phyloP scores from a whole-genome alignment of 306 rosid species.

The Quercus robur region DNA sequence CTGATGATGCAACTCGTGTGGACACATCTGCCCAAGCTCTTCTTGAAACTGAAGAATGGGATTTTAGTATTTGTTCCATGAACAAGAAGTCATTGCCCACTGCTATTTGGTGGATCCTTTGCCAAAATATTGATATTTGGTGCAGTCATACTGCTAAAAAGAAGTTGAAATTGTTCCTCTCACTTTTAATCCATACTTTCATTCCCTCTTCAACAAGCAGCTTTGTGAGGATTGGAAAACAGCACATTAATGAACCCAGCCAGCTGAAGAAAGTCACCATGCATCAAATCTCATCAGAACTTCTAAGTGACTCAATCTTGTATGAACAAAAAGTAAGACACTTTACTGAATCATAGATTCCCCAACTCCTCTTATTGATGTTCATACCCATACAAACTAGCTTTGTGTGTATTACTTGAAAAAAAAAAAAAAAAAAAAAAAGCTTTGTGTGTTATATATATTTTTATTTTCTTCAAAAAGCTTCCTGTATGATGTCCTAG shows the following conservation, averaged over 20 bases:
- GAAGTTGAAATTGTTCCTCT: conserved; percentile 60
- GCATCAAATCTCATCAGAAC: conserved; percentile 61
- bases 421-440: too few species aligned
- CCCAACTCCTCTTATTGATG: neutral
- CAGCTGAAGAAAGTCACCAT: conserved; percentile 49
- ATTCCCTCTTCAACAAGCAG: conserved; percentile 36
- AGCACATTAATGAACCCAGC: conserved; percentile 21
- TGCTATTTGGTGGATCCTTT: conserved; percentile 76
- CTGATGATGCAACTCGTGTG: conserved; percentile 29
- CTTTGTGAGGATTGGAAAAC: conserved; percentile 27
- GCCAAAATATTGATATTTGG: conserved; percentile 85
- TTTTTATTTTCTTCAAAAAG: conserved; percentile 6
- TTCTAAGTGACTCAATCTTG: conserved; percentile 58
- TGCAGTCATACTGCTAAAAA: conserved; percentile 66
- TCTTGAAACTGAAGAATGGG: conserved; percentile 48
- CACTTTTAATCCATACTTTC: conserved; percentile 54
- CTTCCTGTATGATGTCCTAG: conserved; percentile 6
- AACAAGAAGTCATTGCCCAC: conserved; percentile 58
- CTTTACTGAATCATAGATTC: conserved; percentile 2
- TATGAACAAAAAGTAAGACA: conserved; percentile 72
- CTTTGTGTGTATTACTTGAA: neutral
- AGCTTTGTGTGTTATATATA: conserved; percentile 1
- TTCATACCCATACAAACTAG: neutral
- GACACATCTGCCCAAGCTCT: conserved; percentile 30
- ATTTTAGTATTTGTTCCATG: conserved; percentile 44